phyloP scores from a whole-genome alignment of 2,329 filamentous ascomycete genomes.

The Pseudogymnoascus sp. region DNA sequence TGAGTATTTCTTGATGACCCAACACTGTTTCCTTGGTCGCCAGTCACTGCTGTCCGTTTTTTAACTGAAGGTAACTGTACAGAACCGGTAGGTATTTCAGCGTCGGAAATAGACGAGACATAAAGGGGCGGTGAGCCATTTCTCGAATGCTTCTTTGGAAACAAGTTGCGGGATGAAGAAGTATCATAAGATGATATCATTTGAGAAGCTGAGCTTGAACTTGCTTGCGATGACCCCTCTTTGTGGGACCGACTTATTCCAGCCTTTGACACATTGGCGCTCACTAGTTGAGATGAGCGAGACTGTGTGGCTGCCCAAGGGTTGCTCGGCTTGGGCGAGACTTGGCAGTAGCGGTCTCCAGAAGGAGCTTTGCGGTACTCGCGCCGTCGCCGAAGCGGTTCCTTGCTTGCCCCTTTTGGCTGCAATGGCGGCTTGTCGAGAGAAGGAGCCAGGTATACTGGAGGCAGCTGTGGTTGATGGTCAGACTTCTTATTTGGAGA shows the following conservation, averaged over 20 bases:
- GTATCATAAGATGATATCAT: not conserved
- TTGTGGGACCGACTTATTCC: not conserved
- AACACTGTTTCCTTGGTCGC: not conserved
- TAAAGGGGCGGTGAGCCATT: not conserved
- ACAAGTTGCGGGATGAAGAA: not conserved
- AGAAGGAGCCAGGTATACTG: conserved; percentile 17
- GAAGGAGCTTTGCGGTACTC: conserved; percentile 2
- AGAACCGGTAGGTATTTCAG: not conserved
- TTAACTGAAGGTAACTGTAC: not conserved
- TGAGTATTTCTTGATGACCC: not conserved
- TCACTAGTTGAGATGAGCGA: not conserved
- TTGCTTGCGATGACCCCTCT: not conserved
- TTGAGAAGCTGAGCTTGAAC: not conserved
- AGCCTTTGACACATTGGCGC: not conserved
- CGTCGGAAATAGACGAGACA: not conserved
- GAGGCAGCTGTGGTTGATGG: conserved; percentile 12
- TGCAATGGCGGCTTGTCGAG: conserved; percentile 13
- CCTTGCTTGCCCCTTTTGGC: not conserved
- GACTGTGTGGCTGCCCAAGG: not conserved
- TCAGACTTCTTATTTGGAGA: conserved; percentile 14
- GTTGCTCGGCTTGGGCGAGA: not conserved
- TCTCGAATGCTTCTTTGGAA: conserved; percentile 4
- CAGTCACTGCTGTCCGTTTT: not conserved
- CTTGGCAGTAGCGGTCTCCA: not conserved
- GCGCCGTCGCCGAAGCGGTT: not conserved